Evolutionary conservation across 257 asterid genomes (phyloP).

Genomic region (Jaltomata sinuosa): DNA sequence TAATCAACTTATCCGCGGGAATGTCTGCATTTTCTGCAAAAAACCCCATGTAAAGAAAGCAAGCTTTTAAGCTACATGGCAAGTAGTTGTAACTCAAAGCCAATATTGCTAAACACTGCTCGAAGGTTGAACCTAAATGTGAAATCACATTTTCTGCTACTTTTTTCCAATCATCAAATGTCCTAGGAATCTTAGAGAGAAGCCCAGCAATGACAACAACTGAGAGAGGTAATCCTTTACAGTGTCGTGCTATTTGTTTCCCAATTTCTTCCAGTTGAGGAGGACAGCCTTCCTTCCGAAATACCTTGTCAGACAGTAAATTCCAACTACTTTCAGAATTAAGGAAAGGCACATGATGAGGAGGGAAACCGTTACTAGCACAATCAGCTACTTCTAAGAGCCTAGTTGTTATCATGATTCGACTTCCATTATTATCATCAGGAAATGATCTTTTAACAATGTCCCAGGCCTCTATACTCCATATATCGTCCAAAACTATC

Average conservation of each 20-base stretch:
- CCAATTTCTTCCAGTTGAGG: background rate
- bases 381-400: background rate
- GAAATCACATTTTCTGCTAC: background rate
- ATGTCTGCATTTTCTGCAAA: background rate
- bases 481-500: slow-evolving; percentile 15
- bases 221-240: background rate
- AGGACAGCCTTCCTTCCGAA: background rate
- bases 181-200: background rate
- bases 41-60: slow-evolving; percentile 10
- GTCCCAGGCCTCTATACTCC: slow-evolving; percentile 7
- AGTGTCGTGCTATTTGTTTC: background rate
- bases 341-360: slow-evolving; percentile 2
- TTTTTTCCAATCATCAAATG: background rate
- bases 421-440: slow-evolving; percentile 5
- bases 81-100: slow-evolving; percentile 2
- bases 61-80: slow-evolving; percentile 6
- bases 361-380: background rate
- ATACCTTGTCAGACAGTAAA: background rate
- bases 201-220: slow-evolving; percentile 7
- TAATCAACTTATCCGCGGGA: background rate
- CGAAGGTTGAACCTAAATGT: background rate
- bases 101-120: background rate
- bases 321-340: background rate
- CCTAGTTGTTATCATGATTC: slow-evolving; percentile 17
- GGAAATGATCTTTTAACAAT: slow-evolving; percentile 4